Evolutionary conservation across 2,329 filamentous ascomycete genomes (phyloP).

Genomic region (Penicillium capsulatum): DNA sequence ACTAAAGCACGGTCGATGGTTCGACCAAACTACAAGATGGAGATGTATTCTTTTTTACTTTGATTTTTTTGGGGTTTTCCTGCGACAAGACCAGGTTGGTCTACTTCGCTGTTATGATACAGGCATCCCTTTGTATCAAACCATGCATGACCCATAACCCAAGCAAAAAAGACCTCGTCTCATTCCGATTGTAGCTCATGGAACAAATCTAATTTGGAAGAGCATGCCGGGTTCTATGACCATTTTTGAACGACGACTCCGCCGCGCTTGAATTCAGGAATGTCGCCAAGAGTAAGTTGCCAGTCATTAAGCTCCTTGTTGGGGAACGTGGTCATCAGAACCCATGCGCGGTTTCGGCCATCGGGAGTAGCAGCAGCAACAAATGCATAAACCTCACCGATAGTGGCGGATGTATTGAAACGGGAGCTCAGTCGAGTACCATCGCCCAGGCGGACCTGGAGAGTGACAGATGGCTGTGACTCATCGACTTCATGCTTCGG

Average conservation of each 20-base stretch:
- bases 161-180: too few relatives aligned
- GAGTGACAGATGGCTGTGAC: constrained; percentile 54
- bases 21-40: constrained; percentile 3
- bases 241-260: constrained; percentile 51
- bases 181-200: too few relatives aligned
- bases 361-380: constrained; percentile 52
- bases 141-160: too few relatives aligned
- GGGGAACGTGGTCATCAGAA: constrained; percentile 63
- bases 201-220: too few relatives aligned
- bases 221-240: too few relatives aligned
- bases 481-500: constrained; percentile 52
- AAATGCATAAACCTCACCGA: constrained; percentile 62
- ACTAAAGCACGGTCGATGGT: constrained; percentile 11
- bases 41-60: background rate
- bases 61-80: background rate
- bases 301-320: constrained; percentile 59
- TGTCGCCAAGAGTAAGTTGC: constrained; percentile 42
- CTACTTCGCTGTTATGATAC: too few relatives aligned
- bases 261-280: constrained; percentile 49
- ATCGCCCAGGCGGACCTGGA: constrained; percentile 62
- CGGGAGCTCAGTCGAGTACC: constrained; percentile 57
- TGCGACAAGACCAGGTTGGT: too few relatives aligned
- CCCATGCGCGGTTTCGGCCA: constrained; percentile 51
- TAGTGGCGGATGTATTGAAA: constrained; percentile 63
- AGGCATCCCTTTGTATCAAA: background rate